phyloP scores from a whole-genome alignment of 1,139 yeast species.

The Candida buenavistaensis region DNA sequence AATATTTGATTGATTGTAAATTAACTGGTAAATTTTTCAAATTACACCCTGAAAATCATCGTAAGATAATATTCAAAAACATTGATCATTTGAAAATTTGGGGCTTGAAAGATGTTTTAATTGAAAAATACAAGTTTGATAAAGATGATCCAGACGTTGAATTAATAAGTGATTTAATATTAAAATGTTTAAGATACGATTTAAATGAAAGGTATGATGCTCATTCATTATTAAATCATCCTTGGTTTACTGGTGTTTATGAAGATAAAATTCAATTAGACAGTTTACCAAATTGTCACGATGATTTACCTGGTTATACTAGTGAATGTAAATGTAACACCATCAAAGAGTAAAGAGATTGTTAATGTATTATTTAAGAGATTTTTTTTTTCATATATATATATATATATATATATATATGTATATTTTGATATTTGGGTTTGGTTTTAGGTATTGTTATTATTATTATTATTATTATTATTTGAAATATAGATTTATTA shows the following conservation, averaged over 20 bases:
- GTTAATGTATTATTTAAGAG: no score
- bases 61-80: conserved; percentile 45
- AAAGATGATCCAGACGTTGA: conserved; percentile 30
- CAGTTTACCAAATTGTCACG: conserved; percentile 16
- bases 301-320: conserved; percentile 30
- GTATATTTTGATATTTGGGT: no score
- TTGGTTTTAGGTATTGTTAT: no score
- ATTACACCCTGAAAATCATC: conserved; percentile 23
- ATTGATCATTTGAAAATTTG: conserved; percentile 68
- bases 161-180: conserved; percentile 37
- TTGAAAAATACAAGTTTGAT: conserved; percentile 52
- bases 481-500: no score
- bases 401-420: no score
- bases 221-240: conserved; percentile 40
- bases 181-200: conserved; percentile 37
- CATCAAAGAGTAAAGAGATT: no score
- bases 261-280: conserved; percentile 2
- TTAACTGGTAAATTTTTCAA: conserved; percentile 55
- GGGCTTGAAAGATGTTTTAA: conserved; percentile 64
- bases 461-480: no score
- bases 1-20: conserved; percentile 51
- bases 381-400: no score
- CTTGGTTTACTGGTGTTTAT: conserved; percentile 38
- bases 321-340: conserved; percentile 17
- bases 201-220: conserved; percentile 41